phyloP scores from a whole-genome alignment of 306 rosid species.

The Clitoria ternatea region DNA sequence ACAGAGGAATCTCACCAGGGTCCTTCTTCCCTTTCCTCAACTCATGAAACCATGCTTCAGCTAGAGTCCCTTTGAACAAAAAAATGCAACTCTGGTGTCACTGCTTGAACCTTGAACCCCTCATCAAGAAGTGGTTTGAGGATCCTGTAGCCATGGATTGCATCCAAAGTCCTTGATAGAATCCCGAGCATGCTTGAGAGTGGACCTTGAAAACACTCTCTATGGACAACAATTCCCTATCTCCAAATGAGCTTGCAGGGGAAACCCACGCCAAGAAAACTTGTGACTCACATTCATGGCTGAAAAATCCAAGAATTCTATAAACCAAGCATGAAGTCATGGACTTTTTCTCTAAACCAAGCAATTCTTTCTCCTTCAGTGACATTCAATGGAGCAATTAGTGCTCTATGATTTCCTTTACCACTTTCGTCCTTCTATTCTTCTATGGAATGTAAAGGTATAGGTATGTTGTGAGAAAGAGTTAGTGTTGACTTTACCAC shows the following conservation, averaged over 20 bases:
- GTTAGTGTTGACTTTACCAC: slow-evolving; percentile 21
- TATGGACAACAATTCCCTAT: slow-evolving; percentile 44
- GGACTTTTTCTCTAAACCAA: slow-evolving; percentile 48
- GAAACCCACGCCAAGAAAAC: slow-evolving; percentile 76
- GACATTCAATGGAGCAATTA: slow-evolving; percentile 39
- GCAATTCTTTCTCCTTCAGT: slow-evolving; percentile 46
- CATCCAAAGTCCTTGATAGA: slow-evolving; percentile 60
- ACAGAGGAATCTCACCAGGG: slow-evolving; percentile 78
- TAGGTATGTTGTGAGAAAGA: neutral
- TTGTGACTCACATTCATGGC: slow-evolving; percentile 40
- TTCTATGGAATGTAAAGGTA: slow-evolving; percentile 31
- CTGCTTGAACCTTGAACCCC: slow-evolving; percentile 54
- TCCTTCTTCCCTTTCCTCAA: slow-evolving; percentile 61
- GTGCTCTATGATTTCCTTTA: slow-evolving; percentile 11
- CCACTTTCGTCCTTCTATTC: slow-evolving; percentile 23
- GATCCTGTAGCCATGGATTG: slow-evolving; percentile 39
- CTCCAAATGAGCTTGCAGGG: slow-evolving; percentile 38
- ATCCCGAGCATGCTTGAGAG: slow-evolving; percentile 67
- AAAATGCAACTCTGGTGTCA: slow-evolving; percentile 57
- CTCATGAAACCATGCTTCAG: slow-evolving; percentile 49
- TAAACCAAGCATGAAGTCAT: slow-evolving; percentile 39
- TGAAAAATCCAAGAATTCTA: slow-evolving; percentile 38
- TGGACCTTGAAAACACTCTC: slow-evolving; percentile 63
- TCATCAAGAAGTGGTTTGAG: slow-evolving; percentile 58
- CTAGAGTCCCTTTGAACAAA: slow-evolving; percentile 52